Conservation (phyloP, 2,329 filamentous ascomycete genomes). For the Bimuria novae-zelandiae region DNA sequence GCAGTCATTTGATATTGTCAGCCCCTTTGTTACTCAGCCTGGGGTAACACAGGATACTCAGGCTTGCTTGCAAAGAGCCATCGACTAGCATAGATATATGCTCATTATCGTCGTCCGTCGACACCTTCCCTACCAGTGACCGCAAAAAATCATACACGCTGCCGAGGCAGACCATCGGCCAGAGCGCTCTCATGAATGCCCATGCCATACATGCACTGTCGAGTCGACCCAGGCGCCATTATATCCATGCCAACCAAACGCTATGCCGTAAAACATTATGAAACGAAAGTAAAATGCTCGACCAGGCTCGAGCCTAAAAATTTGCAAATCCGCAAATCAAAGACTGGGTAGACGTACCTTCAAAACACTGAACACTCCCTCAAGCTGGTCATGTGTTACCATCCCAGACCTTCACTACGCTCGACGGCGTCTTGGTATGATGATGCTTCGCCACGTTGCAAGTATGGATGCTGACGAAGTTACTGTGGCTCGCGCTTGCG, state of each 20-base stretch:
- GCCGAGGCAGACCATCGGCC: background rate
- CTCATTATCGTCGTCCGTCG: background rate
- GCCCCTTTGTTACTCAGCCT: background rate
- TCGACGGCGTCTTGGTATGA: slow-evolving; percentile 21
- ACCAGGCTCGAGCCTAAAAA: background rate
- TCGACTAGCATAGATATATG: background rate
- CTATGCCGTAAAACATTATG: background rate
- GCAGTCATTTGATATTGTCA: too few species aligned
- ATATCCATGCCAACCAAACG: background rate
- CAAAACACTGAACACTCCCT: too few species aligned
- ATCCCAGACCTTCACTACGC: slow-evolving; percentile 42
- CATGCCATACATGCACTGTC: background rate
- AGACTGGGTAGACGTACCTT: background rate
- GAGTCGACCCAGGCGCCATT: background rate
- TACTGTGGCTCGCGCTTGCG: slow-evolving; percentile 82
- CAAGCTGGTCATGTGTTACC: slow-evolving; percentile 21
- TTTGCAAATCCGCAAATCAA: background rate
- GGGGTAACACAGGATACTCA: background rate
- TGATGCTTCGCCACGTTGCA: slow-evolving; percentile 33
- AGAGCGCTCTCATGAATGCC: background rate
- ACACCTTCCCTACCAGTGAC: background rate
- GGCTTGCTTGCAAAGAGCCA: background rate
- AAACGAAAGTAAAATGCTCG: background rate
- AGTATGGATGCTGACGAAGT: slow-evolving; percentile 87
- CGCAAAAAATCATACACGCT: background rate